Evolutionary conservation across 1,139 yeast genomes (phyloP).

Genomic region (Sugiyamaella xylanicola): DNA sequence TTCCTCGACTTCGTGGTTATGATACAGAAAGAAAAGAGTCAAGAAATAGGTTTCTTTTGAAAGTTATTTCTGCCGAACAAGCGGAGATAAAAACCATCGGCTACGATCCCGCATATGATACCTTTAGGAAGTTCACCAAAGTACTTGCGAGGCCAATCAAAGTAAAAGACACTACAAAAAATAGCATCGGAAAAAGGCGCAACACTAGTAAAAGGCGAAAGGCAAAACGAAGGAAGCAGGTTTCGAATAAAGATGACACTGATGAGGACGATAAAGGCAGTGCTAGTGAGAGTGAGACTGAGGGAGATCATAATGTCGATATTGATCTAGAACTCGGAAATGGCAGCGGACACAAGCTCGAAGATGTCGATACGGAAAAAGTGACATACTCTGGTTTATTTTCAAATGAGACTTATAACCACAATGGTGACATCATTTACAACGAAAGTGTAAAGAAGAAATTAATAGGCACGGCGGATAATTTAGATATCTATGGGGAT

Average conservation of each 20-base stretch:
- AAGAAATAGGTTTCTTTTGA: neutral
- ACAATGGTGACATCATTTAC: slow-evolving; percentile 18
- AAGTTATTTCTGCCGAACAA: slow-evolving; percentile 14
- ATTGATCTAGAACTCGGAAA: neutral
- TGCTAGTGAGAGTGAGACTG: neutral
- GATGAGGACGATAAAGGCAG: slow-evolving; percentile 8
- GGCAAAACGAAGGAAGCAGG: neutral
- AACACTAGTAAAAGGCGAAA: neutral
- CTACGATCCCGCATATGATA: slow-evolving; percentile 1
- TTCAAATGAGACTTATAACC: slow-evolving; percentile 8
- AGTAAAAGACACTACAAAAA: neutral
- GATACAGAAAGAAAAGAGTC: neutral
- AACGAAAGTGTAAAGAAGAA: neutral
- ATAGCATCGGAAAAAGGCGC: neutral
- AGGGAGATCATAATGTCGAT: neutral
- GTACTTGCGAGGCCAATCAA: slow-evolving; percentile 1
- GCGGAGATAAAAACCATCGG: slow-evolving; percentile 4
- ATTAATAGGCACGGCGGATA: neutral
- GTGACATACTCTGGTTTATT: slow-evolving; percentile 4
- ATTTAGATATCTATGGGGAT: neutral
- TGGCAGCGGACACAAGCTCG: neutral
- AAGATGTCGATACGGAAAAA: slow-evolving; percentile 4
- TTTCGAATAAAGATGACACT: neutral
- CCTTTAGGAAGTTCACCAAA: slow-evolving; percentile 6
- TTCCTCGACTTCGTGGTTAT: slow-evolving; percentile 4